Evolutionary conservation across 108 stramenopile genomes (phyloP), one percentile per base, ranked within the genome.

Genomic region (Bacterosira constricta): DNA sequence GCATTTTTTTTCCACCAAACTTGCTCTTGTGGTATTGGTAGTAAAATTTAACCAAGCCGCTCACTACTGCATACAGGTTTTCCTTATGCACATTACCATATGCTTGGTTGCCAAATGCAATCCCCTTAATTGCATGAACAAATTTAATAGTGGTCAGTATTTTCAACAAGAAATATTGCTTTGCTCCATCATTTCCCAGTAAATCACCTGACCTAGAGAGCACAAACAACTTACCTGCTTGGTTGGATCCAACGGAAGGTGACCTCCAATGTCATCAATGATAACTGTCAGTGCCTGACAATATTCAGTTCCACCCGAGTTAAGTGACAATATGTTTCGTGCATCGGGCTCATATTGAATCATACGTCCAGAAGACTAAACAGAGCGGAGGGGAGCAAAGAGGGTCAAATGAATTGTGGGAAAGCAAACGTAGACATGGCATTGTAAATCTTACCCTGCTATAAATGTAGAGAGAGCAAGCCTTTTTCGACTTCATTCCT

Each of bases 251-350:
- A 86, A 42, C 0, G 88, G 88, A 1, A 89, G 38, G 1, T 71
- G 66, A 6, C 81, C 80, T 34, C 57, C 45, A 36, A 68, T 47
- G 60, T 89, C 88, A 52, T 89, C 88, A 12, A 89, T 49, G 49
- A 89, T 73, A 25, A 89, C 57, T 2, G 84, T 86, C 31, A 89
- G 44, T 32, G 82, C 88, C 73, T 89, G 88, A 27, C 66, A 60
- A 53, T 67, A 89, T 13, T 86, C 75, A 4, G 83, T 77, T 1
- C 82, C 82, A 27, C 82, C 75, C n/a, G 62, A 30, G 2, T 18
- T 49, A 3, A 86, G 47, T 4, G 56, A 41, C 6, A 89, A 32
- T 18, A 59, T 37, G 8, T 20, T 44, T 13, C 83, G 67, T 15
- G 81, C 68, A 81, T 89, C 88, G 15, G 45, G 45, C 20, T 56